phyloP scores from a whole-genome alignment of 345 rosid genomes.

The Melaleuca alternifolia region DNA sequence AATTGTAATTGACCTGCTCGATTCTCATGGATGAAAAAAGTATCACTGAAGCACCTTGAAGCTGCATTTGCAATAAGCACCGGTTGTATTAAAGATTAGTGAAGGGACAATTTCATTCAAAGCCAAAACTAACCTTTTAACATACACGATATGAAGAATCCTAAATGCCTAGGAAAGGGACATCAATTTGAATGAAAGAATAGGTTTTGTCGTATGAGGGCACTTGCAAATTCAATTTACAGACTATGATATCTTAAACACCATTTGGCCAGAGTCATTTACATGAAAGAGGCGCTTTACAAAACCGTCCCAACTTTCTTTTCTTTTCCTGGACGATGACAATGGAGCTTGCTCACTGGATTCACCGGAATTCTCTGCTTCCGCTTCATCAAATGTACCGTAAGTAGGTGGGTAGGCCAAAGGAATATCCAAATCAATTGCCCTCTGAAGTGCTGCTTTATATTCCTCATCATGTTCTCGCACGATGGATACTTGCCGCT shows the following conservation, averaged over 20 bases:
- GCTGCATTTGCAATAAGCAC: background rate
- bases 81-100: background rate
- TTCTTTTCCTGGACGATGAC: constrained; percentile 30
- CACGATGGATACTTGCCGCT: constrained; percentile 51
- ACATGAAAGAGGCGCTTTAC: constrained; percentile 39
- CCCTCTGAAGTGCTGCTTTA: constrained; percentile 71
- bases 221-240: background rate
- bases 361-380: constrained; percentile 47
- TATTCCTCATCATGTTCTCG: constrained; percentile 76
- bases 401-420: constrained; percentile 44
- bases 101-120: too few species aligned
- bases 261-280: constrained; percentile 40
- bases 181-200: constrained; percentile 1
- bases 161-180: background rate
- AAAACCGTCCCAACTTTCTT: constrained; percentile 47
- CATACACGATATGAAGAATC: background rate
- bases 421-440: constrained; percentile 62
- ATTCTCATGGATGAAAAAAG: background rate
- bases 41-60: background rate
- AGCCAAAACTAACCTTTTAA: background rate
- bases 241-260: constrained; percentile 20
- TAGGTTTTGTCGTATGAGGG: background rate
- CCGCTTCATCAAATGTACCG: constrained; percentile 64
- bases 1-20: background rate
- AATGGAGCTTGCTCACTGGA: constrained; percentile 15